These are phyloP conservation scores for Phyllosticta citribraziliensis DNA, from an alignment of 2,329 filamentous ascomycete genomes.

Conservation along the genomic window DNA sequence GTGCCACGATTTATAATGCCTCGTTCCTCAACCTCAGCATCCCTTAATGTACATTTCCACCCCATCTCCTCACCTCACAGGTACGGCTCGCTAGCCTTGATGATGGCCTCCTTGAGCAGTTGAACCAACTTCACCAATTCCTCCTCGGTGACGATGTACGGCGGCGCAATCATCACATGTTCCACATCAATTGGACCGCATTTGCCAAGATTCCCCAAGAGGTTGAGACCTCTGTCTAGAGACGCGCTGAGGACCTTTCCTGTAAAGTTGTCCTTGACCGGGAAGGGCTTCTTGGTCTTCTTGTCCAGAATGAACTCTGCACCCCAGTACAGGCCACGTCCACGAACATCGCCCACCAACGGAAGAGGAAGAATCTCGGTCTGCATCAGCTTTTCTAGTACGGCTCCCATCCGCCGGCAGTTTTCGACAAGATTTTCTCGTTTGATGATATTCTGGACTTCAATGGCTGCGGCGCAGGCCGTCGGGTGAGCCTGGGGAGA, in stretches of 20 bases:
- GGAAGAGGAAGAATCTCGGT: constrained; percentile 4
- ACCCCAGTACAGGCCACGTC: constrained; percentile 1
- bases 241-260: constrained; percentile 1
- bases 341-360: constrained; percentile 5
- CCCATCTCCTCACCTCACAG: background rate
- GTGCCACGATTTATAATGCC: background rate
- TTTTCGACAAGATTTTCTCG: constrained; percentile 1
- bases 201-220: constrained; percentile 7
- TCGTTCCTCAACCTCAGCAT: background rate
- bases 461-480: constrained; percentile 6
- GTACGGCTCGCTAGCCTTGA: constrained; percentile 4
- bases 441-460: constrained; percentile 8
- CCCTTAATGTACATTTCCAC: background rate
- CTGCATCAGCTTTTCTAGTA: background rate
- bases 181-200: constrained; percentile 3
- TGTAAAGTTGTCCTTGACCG: background rate
- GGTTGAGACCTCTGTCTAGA: background rate
- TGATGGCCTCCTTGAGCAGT: constrained; percentile 4
- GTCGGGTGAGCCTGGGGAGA: constrained; percentile 2
- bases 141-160: constrained; percentile 4
- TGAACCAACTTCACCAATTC: background rate
- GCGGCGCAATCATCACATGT: constrained; percentile 6
- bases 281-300: constrained; percentile 1
- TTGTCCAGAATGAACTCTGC: constrained; percentile 6
- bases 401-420: background rate